Evolutionary conservation across 73 alveolate species (phyloP), one percentile per base, ranked within the genome.

Genomic region (Paramecium sexaurelia): DNA sequence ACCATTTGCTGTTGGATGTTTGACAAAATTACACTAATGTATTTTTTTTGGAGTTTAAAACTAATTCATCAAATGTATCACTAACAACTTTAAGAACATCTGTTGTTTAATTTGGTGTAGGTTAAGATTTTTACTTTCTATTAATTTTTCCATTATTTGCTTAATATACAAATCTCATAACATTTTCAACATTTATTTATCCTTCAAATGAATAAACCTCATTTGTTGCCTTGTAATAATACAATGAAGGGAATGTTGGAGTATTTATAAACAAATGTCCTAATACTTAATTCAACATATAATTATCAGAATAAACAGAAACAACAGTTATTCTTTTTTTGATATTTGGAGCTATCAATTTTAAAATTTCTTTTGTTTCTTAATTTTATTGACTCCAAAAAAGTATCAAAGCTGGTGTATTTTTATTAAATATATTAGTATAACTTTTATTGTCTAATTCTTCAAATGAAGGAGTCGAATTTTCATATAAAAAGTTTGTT

Each of bases 111-210:
- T 5, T 43, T 13, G 90, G 90, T 7, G 22, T 26, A n/a, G 90
- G 90, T 45, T 78, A 24, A 36, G 90, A 78, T 78, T 45, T 78
- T 24, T 32, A 7, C 41, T 43, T 78, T 45, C 55, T 78, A 24
- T n/a, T 0, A 20, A 78, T 39, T 40, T 13, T 29, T 40, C 90
- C 90, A 9, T 78, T 45, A 43, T 78, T 78, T 24, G 90, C 90
- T 40, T 19, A 13, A 43, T 78, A 27, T 10, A 78, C 40, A 43
- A 78, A 78, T 78, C 90, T 78, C 90, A 78, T 78, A n/a, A 78
- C 90, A 78, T 78, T 43, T 17, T 29, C 73, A 29, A 29, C 43
- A 24, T 37, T 78, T 10, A 78, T 78, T 78, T 78, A 40, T 41
- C 73, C 90, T 8, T 78, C 45, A 5, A 78, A 78, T 41, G 39